Evolutionary conservation across 2,329 filamentous ascomycete species (phyloP).

Genomic region (Fusarium udum): DNA sequence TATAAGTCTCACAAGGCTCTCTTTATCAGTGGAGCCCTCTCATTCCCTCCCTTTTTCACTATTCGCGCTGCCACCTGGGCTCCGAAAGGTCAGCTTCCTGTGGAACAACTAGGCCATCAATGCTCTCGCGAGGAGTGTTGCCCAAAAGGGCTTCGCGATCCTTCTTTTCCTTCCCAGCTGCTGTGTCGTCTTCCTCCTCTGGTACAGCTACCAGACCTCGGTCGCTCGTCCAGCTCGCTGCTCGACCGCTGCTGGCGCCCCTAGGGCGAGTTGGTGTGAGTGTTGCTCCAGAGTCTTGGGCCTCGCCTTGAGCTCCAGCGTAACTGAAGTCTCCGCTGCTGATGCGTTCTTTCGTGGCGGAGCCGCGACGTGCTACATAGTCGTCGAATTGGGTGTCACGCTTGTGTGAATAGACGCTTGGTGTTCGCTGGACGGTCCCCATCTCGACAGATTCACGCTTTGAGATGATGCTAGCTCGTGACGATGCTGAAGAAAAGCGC

Average conservation of each 20-base stretch:
- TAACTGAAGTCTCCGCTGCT: slow-evolving; percentile 49
- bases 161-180: slow-evolving; percentile 30
- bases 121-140: slow-evolving; percentile 36
- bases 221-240: slow-evolving; percentile 51
- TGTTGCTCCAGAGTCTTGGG: slow-evolving; percentile 20
- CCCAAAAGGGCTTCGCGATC: slow-evolving; percentile 46
- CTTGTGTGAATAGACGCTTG: slow-evolving; percentile 54
- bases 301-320: slow-evolving; percentile 23
- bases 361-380: slow-evolving; percentile 51
- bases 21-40: background rate
- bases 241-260: slow-evolving; percentile 43
- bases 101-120: slow-evolving; percentile 27
- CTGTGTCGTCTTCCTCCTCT: slow-evolving; percentile 49
- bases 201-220: slow-evolving; percentile 51
- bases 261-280: slow-evolving; percentile 37
- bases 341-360: slow-evolving; percentile 38
- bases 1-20: slow-evolving; percentile 3
- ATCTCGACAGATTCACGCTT: slow-evolving; percentile 37
- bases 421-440: slow-evolving; percentile 36
- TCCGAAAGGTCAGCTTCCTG: slow-evolving; percentile 44
- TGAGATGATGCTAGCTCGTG: slow-evolving; percentile 45
- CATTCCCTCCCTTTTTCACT: background rate
- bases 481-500: slow-evolving; percentile 40
- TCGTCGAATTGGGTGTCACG: slow-evolving; percentile 60
- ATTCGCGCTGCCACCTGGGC: slow-evolving; percentile 41